phyloP scores from a whole-genome alignment of 257 asterid genomes.

The Cordia subcordata region DNA sequence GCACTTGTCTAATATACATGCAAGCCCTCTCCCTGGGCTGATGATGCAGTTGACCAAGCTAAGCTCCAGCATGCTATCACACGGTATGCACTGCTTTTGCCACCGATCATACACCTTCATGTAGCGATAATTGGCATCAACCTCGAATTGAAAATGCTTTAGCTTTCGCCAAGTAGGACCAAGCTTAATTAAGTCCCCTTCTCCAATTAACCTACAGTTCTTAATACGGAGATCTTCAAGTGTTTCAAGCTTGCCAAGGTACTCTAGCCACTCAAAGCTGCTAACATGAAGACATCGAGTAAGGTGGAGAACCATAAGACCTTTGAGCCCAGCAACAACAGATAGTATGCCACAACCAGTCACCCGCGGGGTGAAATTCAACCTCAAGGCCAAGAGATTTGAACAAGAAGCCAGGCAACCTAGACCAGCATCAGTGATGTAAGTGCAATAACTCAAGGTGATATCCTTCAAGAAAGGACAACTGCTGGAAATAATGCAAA shows the following conservation, averaged over 20 bases:
- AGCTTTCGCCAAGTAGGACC: conserved; percentile 57
- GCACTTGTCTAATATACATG: conserved; percentile 75
- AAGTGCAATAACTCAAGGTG: conserved; percentile 72
- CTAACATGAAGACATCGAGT: conserved; percentile 56
- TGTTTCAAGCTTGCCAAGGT: conserved; percentile 64
- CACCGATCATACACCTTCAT: conserved; percentile 71
- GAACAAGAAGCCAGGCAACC: conserved; percentile 60
- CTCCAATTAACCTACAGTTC: conserved; percentile 80
- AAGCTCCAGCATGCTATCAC: conserved; percentile 66
- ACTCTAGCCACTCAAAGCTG: conserved; percentile 74
- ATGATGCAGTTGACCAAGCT: conserved; percentile 66
- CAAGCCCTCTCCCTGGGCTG: conserved; percentile 80
- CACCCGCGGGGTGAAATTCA: conserved; percentile 66
- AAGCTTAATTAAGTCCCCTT: conserved; percentile 70
- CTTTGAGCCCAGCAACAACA: conserved; percentile 63
- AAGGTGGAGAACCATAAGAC: conserved; percentile 54
- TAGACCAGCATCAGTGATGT: conserved; percentile 68
- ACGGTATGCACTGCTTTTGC: conserved; percentile 63
- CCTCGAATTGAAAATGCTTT: conserved; percentile 68
- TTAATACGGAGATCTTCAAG: conserved; percentile 74
- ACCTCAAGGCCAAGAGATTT: conserved; percentile 50
- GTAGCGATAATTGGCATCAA: conserved; percentile 68
- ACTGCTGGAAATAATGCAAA: conserved; percentile 42
- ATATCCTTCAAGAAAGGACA: conserved; percentile 58
- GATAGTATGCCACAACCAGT: conserved; percentile 80